Evolutionary conservation across 257 asterid genomes (phyloP).

Genomic region (Dorcoceras hygrometricum): DNA sequence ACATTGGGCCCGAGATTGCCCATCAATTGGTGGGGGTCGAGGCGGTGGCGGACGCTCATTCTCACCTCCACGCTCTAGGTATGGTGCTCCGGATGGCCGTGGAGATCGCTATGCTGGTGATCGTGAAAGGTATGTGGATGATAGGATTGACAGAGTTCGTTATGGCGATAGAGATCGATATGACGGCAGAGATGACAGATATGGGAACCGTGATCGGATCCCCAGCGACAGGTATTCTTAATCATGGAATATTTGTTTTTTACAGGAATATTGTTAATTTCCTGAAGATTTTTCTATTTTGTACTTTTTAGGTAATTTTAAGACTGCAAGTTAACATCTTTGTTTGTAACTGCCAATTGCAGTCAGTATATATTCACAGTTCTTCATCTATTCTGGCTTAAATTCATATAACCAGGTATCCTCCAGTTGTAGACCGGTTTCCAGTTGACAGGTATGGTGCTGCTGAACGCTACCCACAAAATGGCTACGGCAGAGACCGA

Average conservation of each 20-base stretch:
- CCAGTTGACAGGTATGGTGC: slow-evolving; percentile 58
- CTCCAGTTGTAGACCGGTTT: slow-evolving; percentile 60
- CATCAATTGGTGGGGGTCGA: slow-evolving; percentile 73
- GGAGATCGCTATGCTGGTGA: slow-evolving; percentile 80
- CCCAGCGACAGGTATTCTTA: slow-evolving; percentile 56
- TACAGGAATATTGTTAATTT: background rate
- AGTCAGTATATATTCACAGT: background rate
- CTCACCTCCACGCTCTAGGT: slow-evolving; percentile 78
- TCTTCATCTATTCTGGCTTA: background rate
- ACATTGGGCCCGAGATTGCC: slow-evolving; percentile 98
- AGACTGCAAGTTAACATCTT: background rate
- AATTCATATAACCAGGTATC: slow-evolving; percentile 46
- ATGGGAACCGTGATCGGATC: slow-evolving; percentile 69
- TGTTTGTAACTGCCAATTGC: background rate
- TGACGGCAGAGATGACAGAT: slow-evolving; percentile 68
- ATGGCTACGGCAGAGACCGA: slow-evolving; percentile 64
- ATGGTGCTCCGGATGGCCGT: slow-evolving; percentile 61
- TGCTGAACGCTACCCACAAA: slow-evolving; percentile 64
- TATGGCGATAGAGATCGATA: slow-evolving; percentile 76
- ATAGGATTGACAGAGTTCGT: slow-evolving; percentile 71
- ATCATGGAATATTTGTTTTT: background rate
- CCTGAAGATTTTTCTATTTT: no score
- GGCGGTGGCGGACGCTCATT: slow-evolving; percentile 62
- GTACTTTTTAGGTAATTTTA: background rate
- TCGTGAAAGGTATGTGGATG: slow-evolving; percentile 77